These are phyloP conservation scores for Debaryomycetaceae sp. DNA, from an alignment of 1,139 yeast species.

Conservation along the genomic window DNA sequence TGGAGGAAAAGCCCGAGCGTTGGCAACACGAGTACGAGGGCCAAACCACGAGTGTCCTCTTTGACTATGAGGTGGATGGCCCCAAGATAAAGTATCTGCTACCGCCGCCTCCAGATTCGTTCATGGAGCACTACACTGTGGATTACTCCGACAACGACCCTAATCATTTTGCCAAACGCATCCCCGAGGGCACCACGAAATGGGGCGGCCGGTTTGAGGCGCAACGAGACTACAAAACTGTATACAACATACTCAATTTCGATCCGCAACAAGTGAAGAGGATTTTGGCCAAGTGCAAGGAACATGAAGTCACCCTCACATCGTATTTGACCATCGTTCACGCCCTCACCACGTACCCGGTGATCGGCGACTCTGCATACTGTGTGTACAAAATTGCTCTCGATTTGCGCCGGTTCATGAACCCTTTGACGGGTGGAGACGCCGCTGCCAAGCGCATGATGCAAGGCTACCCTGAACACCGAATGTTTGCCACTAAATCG, in stretches of 20 bases:
- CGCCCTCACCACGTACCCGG: conserved; percentile 24
- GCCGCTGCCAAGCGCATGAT: conserved; percentile 9
- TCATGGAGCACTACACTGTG: conserved; percentile 19
- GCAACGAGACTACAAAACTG: conserved; percentile 14
- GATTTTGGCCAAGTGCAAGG: conserved; percentile 27
- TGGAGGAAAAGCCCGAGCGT: conserved; percentile 12
- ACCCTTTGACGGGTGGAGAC: conserved; percentile 14
- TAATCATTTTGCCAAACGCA: conserved; percentile 18
- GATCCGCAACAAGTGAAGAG: conserved; percentile 19
- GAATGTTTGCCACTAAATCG: conserved; percentile 32
- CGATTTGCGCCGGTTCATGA: conserved; percentile 29
- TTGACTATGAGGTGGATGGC: conserved; percentile 19
- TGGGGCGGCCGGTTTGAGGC: conserved; percentile 34
- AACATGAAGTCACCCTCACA: conserved; percentile 31
- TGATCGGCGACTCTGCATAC: conserved; percentile 22
- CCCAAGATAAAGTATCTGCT: conserved; percentile 21
- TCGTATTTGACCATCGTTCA: conserved; percentile 26
- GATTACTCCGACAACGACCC: conserved; percentile 25
- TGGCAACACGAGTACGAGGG: conserved; percentile 9
- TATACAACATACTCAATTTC: conserved; percentile 30
- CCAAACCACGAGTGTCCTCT: conserved; percentile 13
- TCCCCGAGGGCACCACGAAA: conserved; percentile 21
- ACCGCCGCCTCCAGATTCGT: conserved; percentile 33
- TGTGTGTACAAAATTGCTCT: conserved; percentile 29
- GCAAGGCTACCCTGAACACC: conserved; percentile 15